Evolutionary conservation across 331 rosid genomes (phyloP).

Genomic region (Arachis monticola): DNA sequence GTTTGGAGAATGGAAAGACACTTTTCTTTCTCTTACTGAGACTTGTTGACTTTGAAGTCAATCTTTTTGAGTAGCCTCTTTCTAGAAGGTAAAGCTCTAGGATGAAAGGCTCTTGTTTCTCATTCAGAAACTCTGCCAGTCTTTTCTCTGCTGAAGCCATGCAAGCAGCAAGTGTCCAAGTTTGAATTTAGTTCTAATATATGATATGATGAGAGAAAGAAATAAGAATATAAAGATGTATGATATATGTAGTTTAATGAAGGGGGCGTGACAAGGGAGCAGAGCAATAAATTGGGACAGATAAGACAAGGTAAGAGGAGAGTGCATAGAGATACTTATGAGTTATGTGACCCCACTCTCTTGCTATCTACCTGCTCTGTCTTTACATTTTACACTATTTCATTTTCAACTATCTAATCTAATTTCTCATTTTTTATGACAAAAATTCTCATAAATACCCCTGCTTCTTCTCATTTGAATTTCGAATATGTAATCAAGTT

Average conservation of each 20-base stretch:
- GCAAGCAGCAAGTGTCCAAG: neutral
- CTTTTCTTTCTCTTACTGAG: slow-evolving; percentile 42
- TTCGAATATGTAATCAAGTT: slow-evolving; percentile 7
- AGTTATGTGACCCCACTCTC: slow-evolving; percentile 19
- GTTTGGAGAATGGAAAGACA: slow-evolving; percentile 44
- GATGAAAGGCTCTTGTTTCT: slow-evolving; percentile 83
- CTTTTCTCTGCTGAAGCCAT: slow-evolving; percentile 71
- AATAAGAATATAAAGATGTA: slow-evolving; percentile 22
- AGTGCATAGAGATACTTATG: slow-evolving; percentile 42
- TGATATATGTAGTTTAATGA: slow-evolving; percentile 4
- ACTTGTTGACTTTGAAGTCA: slow-evolving; percentile 31
- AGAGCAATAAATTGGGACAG: slow-evolving; percentile 45
- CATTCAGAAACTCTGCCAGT: slow-evolving; percentile 68
- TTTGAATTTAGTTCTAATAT: slow-evolving; percentile 16
- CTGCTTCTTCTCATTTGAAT: neutral
- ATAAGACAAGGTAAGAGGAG: slow-evolving; percentile 37
- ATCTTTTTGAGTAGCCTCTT: slow-evolving; percentile 53
- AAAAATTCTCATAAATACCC: neutral
- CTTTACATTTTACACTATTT: slow-evolving; percentile 28
- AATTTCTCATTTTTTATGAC: too few species aligned
- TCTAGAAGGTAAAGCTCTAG: slow-evolving; percentile 69
- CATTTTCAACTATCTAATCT: neutral
- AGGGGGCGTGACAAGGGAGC: slow-evolving; percentile 43
- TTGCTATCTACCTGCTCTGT: slow-evolving; percentile 16
- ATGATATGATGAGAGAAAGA: too few species aligned